Evolutionary conservation across 192 early-diverging fungal genomes (phyloP).

Genomic region (Geosiphon pyriformis): DNA sequence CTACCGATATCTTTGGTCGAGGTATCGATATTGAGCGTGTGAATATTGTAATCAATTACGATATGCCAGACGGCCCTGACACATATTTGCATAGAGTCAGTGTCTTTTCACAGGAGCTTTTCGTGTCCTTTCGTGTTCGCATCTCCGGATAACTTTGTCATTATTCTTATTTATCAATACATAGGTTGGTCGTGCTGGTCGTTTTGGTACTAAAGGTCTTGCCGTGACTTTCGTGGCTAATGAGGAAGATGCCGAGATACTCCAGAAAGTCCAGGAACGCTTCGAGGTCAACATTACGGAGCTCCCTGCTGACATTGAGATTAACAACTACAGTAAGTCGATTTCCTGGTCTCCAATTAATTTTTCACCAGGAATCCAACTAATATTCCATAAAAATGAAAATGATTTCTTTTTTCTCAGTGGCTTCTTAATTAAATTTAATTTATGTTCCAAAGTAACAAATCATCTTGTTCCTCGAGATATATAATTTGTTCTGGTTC

Average conservation of each 20-base stretch:
- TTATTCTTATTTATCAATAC: too few relatives aligned
- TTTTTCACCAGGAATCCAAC: too few relatives aligned
- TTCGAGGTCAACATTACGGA: slow-evolving; percentile 94
- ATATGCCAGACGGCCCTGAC: slow-evolving; percentile 87
- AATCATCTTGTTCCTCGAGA: too few relatives aligned
- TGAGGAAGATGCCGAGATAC: slow-evolving; percentile 66
- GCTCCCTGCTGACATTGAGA: slow-evolving; percentile 83
- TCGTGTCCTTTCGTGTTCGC: neutral
- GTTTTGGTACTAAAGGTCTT: slow-evolving; percentile 98
- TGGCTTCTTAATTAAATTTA: too few relatives aligned
- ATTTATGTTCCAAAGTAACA: too few relatives aligned
- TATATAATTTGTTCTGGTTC: too few relatives aligned
- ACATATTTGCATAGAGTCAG: slow-evolving; percentile 84
- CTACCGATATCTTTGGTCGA: slow-evolving; percentile 96
- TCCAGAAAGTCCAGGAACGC: slow-evolving; percentile 85
- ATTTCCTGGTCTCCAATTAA: too few relatives aligned
- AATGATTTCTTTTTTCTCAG: too few relatives aligned
- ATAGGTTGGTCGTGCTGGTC: slow-evolving; percentile 88
- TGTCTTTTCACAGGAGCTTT: neutral
- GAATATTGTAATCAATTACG: slow-evolving; percentile 99
- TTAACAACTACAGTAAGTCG: slow-evolving; percentile 65
- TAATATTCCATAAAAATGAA: too few relatives aligned
- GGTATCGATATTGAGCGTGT: slow-evolving; percentile 98
- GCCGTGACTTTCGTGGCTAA: slow-evolving; percentile 91
- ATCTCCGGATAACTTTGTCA: too few relatives aligned